Conservation (phyloP, 2,329 filamentous ascomycete genomes). For the Thelonectria blattea region DNA sequence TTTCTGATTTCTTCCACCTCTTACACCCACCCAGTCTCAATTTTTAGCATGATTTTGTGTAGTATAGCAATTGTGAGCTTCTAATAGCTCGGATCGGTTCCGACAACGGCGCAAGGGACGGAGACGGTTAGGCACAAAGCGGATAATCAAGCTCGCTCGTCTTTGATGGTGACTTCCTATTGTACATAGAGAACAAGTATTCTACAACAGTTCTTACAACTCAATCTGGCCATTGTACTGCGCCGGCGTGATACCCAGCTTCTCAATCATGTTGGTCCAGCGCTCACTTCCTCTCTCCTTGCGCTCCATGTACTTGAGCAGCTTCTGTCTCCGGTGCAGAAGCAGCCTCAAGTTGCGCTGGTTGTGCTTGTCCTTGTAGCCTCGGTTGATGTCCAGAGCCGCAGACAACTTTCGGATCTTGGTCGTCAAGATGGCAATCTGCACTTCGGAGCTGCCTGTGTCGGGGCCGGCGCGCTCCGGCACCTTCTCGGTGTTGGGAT, state of each 20-base stretch:
- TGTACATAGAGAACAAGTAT: conserved; percentile 58
- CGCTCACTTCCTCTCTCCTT: conserved; percentile 91
- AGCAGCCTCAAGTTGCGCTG: conserved; percentile 87
- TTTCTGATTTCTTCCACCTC: conserved; percentile 63
- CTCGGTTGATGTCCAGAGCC: conserved; percentile 69
- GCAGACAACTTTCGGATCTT: conserved; percentile 86
- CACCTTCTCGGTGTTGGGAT: conserved; percentile 48
- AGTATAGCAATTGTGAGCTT: conserved; percentile 49
- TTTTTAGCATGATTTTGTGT: conserved; percentile 47
- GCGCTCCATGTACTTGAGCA: conserved; percentile 82
- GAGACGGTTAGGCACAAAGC: conserved; percentile 37
- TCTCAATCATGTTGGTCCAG: conserved; percentile 86
- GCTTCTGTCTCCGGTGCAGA: conserved; percentile 87
- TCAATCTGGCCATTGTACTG: conserved; percentile 89
- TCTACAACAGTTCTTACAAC: conserved; percentile 48
- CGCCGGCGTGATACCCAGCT: conserved; percentile 82
- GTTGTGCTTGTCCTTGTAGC: conserved; percentile 89
- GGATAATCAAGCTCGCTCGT: conserved; percentile 34
- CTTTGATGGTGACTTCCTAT: conserved; percentile 46
- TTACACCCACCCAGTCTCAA: conserved; percentile 25
- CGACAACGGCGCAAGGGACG: conserved; percentile 42
- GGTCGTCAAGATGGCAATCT: conserved; percentile 91
- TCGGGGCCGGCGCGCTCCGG: conserved; percentile 78
- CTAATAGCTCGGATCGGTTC: conserved; percentile 46
- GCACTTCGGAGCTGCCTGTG: conserved; percentile 96